phyloP scores from a whole-genome alignment of 1,284 basidiomycete species.

The Trichosporon coremiiforme region DNA sequence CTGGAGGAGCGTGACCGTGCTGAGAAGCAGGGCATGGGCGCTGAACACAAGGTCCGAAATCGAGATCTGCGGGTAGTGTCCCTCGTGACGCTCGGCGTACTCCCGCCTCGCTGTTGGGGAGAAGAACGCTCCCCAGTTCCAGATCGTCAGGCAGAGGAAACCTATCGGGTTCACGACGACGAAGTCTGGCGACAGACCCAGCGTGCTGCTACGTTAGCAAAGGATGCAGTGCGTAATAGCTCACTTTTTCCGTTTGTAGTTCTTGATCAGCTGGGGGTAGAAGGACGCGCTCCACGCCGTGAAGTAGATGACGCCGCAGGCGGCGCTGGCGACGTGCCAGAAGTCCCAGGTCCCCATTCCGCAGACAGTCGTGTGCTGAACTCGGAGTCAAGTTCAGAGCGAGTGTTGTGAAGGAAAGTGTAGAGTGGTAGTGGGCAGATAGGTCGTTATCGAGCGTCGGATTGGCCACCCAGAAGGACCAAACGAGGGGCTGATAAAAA shows the following conservation, averaged over 20 bases:
- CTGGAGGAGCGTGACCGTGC: slow-evolving; percentile 41
- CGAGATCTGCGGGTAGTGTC: slow-evolving; percentile 55
- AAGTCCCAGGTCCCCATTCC: neutral
- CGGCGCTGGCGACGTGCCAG: slow-evolving; percentile 27
- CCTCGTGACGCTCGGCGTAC: slow-evolving; percentile 54
- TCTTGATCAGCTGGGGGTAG: slow-evolving; percentile 58
- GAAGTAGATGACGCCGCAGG: slow-evolving; percentile 53
- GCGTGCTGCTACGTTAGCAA: slow-evolving; percentile 30
- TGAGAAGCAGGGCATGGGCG: slow-evolving; percentile 51
- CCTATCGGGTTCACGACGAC: slow-evolving; percentile 58
- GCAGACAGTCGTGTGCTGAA: neutral
- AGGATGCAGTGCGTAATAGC: slow-evolving; percentile 11
- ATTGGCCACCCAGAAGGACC: neutral
- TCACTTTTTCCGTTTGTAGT: slow-evolving; percentile 55
- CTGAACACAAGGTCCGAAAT: slow-evolving; percentile 57
- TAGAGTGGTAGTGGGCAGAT: neutral
- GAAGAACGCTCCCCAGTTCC: slow-evolving; percentile 53
- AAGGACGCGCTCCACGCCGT: slow-evolving; percentile 56
- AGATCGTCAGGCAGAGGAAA: slow-evolving; percentile 55
- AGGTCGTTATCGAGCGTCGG: neutral
- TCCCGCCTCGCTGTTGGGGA: slow-evolving; percentile 49
- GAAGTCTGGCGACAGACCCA: slow-evolving; percentile 58
- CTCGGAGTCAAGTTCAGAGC: neutral
- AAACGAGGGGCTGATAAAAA: neutral
- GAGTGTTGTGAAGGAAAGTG: neutral